These are phyloP conservation scores for Microbotryomycetes sp. DNA, from an alignment of 1,284 basidiomycete genomes.

Conservation along the genomic window DNA sequence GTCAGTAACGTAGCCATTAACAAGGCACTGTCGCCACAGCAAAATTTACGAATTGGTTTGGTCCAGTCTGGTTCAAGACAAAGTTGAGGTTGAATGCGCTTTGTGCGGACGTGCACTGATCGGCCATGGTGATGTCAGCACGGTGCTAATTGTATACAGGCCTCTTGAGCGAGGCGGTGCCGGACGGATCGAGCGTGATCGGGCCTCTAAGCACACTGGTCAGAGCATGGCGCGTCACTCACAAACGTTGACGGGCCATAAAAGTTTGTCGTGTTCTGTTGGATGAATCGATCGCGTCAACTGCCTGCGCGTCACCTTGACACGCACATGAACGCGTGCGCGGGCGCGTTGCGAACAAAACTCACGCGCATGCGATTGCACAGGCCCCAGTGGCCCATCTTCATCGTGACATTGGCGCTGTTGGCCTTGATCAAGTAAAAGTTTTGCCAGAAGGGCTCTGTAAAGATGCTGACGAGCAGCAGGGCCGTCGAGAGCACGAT, in stretches of 20 bases:
- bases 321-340: not conserved
- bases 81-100: constrained; percentile 21
- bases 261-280: not conserved
- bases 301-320: not conserved
- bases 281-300: not conserved
- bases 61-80: constrained; percentile 20
- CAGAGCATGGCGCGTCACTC: not conserved
- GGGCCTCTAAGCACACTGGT: too few relatives aligned
- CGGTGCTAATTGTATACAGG: too few relatives aligned
- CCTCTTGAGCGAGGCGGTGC: too few relatives aligned
- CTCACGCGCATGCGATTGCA: constrained; percentile 22
- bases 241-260: not conserved
- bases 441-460: constrained; percentile 21
- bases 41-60: constrained; percentile 26
- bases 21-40: constrained; percentile 12
- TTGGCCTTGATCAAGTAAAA: constrained; percentile 26
- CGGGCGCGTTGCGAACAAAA: not conserved
- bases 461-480: constrained; percentile 6
- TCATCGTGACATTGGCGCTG: constrained; percentile 23
- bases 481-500: constrained; percentile 16
- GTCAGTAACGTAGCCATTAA: constrained; percentile 4
- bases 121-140: too few relatives aligned
- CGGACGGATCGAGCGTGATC: too few relatives aligned
- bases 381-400: constrained; percentile 28
- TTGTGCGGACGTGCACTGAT: constrained; percentile 20